Evolutionary conservation across 805 yeast genomes (phyloP), one percentile per base, ranked within the genome.

Genomic region (Schwanniomyces vanrijiae): DNA sequence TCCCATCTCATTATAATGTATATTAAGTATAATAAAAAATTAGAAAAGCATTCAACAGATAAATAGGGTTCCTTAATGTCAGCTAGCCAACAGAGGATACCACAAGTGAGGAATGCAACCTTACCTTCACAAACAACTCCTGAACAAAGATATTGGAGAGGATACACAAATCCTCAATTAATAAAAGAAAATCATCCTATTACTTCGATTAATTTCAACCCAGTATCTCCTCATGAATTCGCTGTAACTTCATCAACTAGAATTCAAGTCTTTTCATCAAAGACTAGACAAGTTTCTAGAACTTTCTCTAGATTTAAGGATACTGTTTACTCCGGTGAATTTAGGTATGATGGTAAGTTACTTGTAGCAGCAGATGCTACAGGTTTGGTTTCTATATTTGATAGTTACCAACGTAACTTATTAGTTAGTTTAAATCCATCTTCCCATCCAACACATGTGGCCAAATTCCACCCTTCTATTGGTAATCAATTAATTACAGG

Each of bases 331-430:
- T 81, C 90, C 26, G 98, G 96, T 40, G 96, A 90, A 64, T 92
- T 84, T 66, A 79, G 98, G 59, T 79, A 79, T 47, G 99, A 94
- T 62, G 99, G 99, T 46, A 88, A 89, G 62, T 77, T 94, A 40
- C 66, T 94, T 24, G 95, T 87, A 18, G 97, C 97, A 4, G 95
- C 96, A 58, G 99, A 94, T 70, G 96, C 96, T 11, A 82, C 94
- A 3, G 99, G 99, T 16, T 65, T 89, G 47, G 96, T 94, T 11
- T 95, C 95, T 52, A 84, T 91, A 8, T 92, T 88, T 61, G 97
- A 94, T 65, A 83, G 96, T 26, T 74, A 79, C 46, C 85, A 82
- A 54, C 76, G 96, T 55, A 83, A 89, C 19, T 72, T 90, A 19
- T 73, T 92, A 47, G 88, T 92, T 31, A 83, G 94, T 19, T 75